Evolutionary conservation across 805 yeast species (phyloP).

Genomic region (Cyberlindnera misumaiensis): DNA sequence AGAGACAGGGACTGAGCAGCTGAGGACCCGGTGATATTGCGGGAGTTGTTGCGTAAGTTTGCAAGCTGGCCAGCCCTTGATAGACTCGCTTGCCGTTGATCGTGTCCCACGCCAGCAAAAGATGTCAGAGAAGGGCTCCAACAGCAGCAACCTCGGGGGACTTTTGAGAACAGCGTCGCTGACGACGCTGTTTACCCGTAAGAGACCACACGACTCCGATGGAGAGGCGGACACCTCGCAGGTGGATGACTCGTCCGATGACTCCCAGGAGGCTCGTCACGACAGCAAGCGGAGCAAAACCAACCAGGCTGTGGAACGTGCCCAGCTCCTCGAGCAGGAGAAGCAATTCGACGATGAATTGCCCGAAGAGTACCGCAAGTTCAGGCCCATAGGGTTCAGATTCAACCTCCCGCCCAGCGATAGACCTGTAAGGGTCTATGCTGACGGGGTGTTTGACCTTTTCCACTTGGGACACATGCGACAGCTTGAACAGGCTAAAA

Average conservation of each 20-base stretch:
- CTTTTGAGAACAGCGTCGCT: conserved; percentile 16
- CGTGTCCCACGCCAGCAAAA: too few species aligned
- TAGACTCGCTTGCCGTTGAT: too few species aligned
- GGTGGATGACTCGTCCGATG: conserved; percentile 4
- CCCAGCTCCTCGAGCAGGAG: conserved; percentile 38
- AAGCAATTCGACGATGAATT: conserved; percentile 52
- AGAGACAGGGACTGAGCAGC: too few species aligned
- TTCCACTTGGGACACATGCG: conserved; percentile 98
- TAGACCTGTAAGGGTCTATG: conserved; percentile 88
- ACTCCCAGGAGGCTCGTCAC: conserved; percentile 3
- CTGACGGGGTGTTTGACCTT: conserved; percentile 96
- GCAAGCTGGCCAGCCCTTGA: too few species aligned
- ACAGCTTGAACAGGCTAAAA: conserved; percentile 94
- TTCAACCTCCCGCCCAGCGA: conserved; percentile 80
- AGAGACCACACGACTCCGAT: conserved; percentile 14
- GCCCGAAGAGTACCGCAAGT: conserved; percentile 67
- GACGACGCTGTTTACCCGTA: conserved; percentile 14
- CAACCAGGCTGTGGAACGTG: conserved; percentile 20
- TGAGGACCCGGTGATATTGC: too few species aligned
- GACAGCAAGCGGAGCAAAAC: conserved; percentile 20
- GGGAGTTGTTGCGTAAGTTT: too few species aligned
- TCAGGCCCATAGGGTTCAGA: conserved; percentile 70
- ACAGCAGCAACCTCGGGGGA: conserved; percentile 9
- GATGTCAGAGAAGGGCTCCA: background rate
- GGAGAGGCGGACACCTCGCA: conserved; percentile 1